Evolutionary conservation across 1,139 yeast species (phyloP), one percentile per base, ranked within the genome.

Genomic region (Candida glucosophila): DNA sequence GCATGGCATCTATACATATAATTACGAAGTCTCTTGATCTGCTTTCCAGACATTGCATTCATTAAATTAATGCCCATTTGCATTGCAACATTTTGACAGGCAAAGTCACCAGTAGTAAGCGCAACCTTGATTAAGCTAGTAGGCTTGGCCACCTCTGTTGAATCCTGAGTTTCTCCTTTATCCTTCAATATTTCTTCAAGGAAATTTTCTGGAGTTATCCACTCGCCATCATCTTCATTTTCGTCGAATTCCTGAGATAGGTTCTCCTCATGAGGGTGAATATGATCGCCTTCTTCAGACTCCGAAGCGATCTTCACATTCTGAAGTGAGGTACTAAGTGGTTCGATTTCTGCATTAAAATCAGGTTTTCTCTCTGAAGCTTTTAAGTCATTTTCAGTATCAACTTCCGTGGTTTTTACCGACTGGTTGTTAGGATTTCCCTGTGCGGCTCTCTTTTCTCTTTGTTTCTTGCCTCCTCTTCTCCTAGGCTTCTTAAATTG

Each of bases 1-100:
- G 96, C 99, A 52, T 90, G 96, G 52, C 99, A 90, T 53, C 99
- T 70, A 46, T 83, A 69, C 96, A 88, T 88, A 52, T 83, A 86
- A 53, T 80, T 85, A 52, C 94, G 73, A 25, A 90, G 82, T 49
- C 83, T 73, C 40, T 73, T 79, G 54, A 90, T 86, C 44, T 79
- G 86, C 37, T 77, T 63, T 14, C 98, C 98, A 2, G 90, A 76
- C 59, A 75, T 70, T 17, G 83, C 69, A 50, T 88, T 88, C 73
- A 92, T 79, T 39, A 90, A 63, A 38, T 82, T 79, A 27, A 90
- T 55, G 5, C 96, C 95, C 43, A 92, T 67, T 53, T 90, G 97
- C 58, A 92, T 66, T 1, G 95, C 73, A 7, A 88, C 95, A 52
- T 90, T 90, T 51, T 90, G 99, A 50, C 90, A 83, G 3, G 99